These are phyloP conservation scores for Mucor mucedo DNA, from an alignment of 371 early-diverging fungal genomes.

Conservation along the genomic window DNA sequence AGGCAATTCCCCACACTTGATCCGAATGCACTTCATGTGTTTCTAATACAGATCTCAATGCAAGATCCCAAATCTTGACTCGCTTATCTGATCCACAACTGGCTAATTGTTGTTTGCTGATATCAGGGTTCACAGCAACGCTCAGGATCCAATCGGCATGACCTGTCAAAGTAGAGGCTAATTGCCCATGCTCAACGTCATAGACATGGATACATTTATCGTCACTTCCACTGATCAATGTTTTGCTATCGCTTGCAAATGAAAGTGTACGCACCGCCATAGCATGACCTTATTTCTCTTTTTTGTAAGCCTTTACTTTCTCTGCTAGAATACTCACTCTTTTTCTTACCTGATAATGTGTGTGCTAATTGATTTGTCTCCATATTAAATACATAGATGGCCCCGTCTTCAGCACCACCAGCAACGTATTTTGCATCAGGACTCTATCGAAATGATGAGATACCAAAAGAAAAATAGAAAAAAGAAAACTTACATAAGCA, in stretches of 20 bases:
- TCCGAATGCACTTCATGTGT: constrained; percentile 82
- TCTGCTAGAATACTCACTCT: neutral
- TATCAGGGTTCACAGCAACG: constrained; percentile 68
- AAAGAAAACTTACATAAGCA: constrained; percentile 67
- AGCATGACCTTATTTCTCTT: constrained; percentile 65
- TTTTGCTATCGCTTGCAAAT: constrained; percentile 76
- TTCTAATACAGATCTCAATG: constrained; percentile 73
- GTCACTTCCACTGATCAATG: constrained; percentile 78
- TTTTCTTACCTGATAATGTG: constrained; percentile 62
- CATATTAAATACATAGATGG: constrained; percentile 75
- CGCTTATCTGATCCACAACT: constrained; percentile 77
- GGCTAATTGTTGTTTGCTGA: constrained; percentile 74
- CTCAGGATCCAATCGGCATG: constrained; percentile 81
- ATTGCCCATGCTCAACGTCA: constrained; percentile 81
- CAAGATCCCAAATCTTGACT: constrained; percentile 84
- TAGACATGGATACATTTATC: constrained; percentile 84
- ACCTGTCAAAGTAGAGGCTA: constrained; percentile 74
- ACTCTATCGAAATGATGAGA: constrained; percentile 51
- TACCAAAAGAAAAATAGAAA: neutral
- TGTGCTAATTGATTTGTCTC: constrained; percentile 71
- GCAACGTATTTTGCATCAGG: constrained; percentile 81
- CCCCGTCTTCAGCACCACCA: constrained; percentile 78
- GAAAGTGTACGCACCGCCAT: constrained; percentile 74
- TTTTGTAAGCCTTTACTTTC: constrained; percentile 17
- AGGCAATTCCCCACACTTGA: constrained; percentile 83